phyloP scores from a whole-genome alignment of 352 stramenopile species.

The Stephanocyclus meneghinianus region DNA sequence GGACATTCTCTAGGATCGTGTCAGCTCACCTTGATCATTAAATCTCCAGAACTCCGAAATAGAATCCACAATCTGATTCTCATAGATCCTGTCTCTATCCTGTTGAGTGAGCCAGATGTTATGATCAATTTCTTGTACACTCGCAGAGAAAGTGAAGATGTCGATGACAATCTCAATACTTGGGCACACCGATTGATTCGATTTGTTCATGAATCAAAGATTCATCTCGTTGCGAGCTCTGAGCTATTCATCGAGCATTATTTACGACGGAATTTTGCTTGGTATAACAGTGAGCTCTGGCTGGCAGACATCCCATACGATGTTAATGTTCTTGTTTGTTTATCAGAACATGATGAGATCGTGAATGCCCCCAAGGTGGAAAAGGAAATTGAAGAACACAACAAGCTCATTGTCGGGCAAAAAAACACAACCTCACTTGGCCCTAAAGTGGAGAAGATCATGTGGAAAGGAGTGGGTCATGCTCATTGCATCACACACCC shows the following conservation, averaged over 20 bases:
- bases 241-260: slow-evolving; percentile 83
- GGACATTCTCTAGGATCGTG: slow-evolving; percentile 84
- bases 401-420: slow-evolving; percentile 10
- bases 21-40: slow-evolving; percentile 74
- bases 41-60: slow-evolving; percentile 33
- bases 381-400: slow-evolving; percentile 49
- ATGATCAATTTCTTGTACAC: slow-evolving; percentile 82
- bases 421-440: neutral
- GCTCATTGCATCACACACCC: slow-evolving; percentile 54
- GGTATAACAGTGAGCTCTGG: slow-evolving; percentile 84
- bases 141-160: slow-evolving; percentile 14
- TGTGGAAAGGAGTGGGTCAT: slow-evolving; percentile 64
- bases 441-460: slow-evolving; percentile 28
- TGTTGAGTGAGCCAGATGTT: slow-evolving; percentile 80
- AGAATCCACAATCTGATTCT: slow-evolving; percentile 57
- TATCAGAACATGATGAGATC: slow-evolving; percentile 80
- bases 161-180: slow-evolving; percentile 3
- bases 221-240: slow-evolving; percentile 59
- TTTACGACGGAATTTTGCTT: slow-evolving; percentile 81
- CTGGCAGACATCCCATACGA: slow-evolving; percentile 70
- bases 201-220: slow-evolving; percentile 50
- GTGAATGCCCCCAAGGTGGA: slow-evolving; percentile 65
- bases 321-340: slow-evolving; percentile 61
- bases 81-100: slow-evolving; percentile 82
- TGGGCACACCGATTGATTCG: slow-evolving; percentile 38